Base-by-base conservation (phyloP, 108 stramenopile genomes). In the Cyclotella sp. region DNA sequence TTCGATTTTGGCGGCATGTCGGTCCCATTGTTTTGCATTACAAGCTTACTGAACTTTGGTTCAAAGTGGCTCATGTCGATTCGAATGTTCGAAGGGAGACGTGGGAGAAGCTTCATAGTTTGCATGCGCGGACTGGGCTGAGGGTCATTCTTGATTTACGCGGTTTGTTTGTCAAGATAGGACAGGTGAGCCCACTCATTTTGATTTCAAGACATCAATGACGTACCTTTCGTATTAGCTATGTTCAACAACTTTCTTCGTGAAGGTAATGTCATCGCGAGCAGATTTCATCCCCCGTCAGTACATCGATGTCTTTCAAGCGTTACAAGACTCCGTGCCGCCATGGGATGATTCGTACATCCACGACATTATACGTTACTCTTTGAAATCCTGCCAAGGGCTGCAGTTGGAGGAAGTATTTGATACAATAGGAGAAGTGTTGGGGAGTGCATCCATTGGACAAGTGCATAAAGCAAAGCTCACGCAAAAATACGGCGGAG, bases 1-100 rank as follows among this genome's bases (percentile, higher is more conserved):
- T 85, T 22, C 75, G 72, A 64, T 91, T 91, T 69, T 91, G 91
- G 91, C 63, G 51, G 41, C 68, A 76, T n/a, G 87, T 78, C 22
- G 89, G 88, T 43, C 91, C 91, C 8, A 82, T 90, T 47, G 87
- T 92, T 16, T 45, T 77, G 14, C 91, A 92, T 77, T 92, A 92
- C 71, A 85, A 87, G 55, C 83, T 87, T 49, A 86, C 91, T n/a
- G 81, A 87, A 42, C 76, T 76, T 77, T 87, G 87, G 85, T 76
- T 89, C 27, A 65, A 60, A 27, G 45, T 60, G 52, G 47, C 77
- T 26, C 59, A 69, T 0, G 82, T 77, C 4, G 61, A 82, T 18
- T 26, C 73, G 47, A 63, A 69, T 41, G 64, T 68, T 30, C 82
- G 91, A 24, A 73, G 81, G 54, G 51, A 29, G 9, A 85, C 79